Percentiles rank a stretch among this genome's conserved stretches.
phyloP scores from a whole-genome alignment of 2,329 filamentous ascomycete genomes.

The Acrocalymma vagum region DNA sequence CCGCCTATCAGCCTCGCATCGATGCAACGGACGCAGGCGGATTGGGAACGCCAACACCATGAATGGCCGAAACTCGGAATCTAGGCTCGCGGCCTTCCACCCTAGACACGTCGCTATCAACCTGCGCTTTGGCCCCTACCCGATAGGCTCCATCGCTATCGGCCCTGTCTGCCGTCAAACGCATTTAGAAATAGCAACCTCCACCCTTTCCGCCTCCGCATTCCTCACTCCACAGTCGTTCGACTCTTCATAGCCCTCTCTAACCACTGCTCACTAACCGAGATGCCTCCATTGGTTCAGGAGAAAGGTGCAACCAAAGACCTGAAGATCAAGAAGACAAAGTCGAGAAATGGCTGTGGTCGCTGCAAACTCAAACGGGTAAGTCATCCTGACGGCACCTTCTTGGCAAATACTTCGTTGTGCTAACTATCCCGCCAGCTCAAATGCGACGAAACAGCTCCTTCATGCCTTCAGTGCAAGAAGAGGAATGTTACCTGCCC shows the following conservation, averaged over 20 bases:
- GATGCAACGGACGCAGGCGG: conserved; percentile 27
- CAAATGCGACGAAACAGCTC: conserved; percentile 56
- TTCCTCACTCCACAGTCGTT: conserved; percentile 29
- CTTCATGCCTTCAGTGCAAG: conserved; percentile 54
- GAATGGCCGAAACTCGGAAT: conserved; percentile 31
- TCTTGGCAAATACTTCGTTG: background rate
- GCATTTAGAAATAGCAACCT: conserved; percentile 26
- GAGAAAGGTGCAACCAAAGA: conserved; percentile 34
- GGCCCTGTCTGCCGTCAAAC: conserved; percentile 32
- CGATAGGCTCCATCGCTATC: conserved; percentile 36
- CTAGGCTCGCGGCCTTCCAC: conserved; percentile 25
- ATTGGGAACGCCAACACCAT: conserved; percentile 10
- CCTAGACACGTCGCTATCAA: conserved; percentile 34
- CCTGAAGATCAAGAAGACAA: conserved; percentile 43
- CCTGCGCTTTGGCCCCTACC: conserved; percentile 31
- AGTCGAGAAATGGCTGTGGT: conserved; percentile 45
- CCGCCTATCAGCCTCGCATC: conserved; percentile 27
- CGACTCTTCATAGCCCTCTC: conserved; percentile 20
- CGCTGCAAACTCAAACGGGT: conserved; percentile 48
- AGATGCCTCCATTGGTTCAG: conserved; percentile 41
- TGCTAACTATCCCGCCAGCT: conserved; percentile 39
- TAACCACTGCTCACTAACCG: conserved; percentile 15
- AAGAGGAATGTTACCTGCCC: conserved; percentile 54
- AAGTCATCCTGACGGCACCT: conserved; percentile 9
- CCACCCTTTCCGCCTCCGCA: conserved; percentile 27